These are phyloP conservation scores for Aaosphaeria arxii DNA, from an alignment of 2,329 filamentous ascomycete genomes.

Conservation along the genomic window DNA sequence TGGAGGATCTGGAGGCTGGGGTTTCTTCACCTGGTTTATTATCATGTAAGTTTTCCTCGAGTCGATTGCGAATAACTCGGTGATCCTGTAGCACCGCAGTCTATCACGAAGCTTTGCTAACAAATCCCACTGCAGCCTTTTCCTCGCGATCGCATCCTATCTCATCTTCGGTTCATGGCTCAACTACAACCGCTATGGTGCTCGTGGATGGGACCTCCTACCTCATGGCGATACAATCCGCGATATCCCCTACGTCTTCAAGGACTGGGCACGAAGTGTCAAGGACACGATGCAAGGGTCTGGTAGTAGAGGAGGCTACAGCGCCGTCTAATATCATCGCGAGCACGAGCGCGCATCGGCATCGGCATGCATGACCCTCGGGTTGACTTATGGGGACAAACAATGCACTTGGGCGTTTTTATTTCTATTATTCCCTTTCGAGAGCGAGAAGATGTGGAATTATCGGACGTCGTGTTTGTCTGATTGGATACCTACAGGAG, in stretches of 20 bases:
- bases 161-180: constrained; percentile 98
- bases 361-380: neutral
- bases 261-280: constrained; percentile 80
- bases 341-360: neutral
- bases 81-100: neutral
- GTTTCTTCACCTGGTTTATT: constrained; percentile 96
- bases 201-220: constrained; percentile 89
- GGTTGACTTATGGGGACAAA: no score
- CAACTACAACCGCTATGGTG: constrained; percentile 96
- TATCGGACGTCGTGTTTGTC: no score
- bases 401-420: no score
- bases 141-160: constrained; percentile 82
- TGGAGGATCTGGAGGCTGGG: constrained; percentile 64
- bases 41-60: constrained; percentile 66
- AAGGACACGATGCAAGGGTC: constrained; percentile 81
- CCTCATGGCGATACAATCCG: constrained; percentile 90
- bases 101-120: neutral
- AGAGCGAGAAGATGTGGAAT: no score
- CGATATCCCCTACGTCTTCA: constrained; percentile 86
- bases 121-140: constrained; percentile 58
- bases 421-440: no score
- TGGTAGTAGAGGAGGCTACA: constrained; percentile 86
- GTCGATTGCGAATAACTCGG: no score
- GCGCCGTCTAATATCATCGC: constrained; percentile 65
- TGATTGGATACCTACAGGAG: no score